Percentiles rank a stretch among this genome's conserved stretches.
Conservation (phyloP, 768 basidiomycete genomes). For the Tulasnella sp. region DNA sequence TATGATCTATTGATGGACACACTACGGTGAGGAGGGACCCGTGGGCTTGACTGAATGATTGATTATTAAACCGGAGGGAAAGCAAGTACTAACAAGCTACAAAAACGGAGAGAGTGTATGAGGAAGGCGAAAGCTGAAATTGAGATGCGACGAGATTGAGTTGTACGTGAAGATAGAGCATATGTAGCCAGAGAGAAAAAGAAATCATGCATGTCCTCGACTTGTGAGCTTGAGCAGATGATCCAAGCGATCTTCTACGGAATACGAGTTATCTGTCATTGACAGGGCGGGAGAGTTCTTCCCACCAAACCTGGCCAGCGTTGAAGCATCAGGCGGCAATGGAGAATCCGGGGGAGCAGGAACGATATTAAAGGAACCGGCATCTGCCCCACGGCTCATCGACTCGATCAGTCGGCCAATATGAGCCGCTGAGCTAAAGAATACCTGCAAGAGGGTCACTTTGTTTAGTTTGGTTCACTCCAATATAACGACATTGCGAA, state of each 20-base stretch:
- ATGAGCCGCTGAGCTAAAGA: constrained; percentile 62
- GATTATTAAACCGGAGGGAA: too few relatives aligned
- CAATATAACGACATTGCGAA: constrained; percentile 26
- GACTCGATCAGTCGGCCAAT: constrained; percentile 77
- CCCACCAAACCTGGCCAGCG: neutral
- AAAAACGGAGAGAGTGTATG: neutral
- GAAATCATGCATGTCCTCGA: constrained; percentile 22
- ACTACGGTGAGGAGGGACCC: too few relatives aligned
- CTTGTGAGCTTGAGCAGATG: constrained; percentile 36
- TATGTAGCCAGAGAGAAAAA: constrained; percentile 18
- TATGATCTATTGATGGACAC: too few relatives aligned
- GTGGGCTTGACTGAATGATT: too few relatives aligned
- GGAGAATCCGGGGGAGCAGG: constrained; percentile 28
- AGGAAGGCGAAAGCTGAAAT: neutral
- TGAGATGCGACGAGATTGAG: neutral
- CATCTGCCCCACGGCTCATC: constrained; percentile 70
- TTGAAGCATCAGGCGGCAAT: neutral
- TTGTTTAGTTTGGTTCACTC: neutral
- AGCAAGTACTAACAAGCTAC: too few relatives aligned
- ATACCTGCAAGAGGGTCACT: constrained; percentile 39
- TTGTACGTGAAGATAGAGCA: constrained; percentile 16
- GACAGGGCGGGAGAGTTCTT: neutral
- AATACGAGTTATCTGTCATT: constrained; percentile 47
- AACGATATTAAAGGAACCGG: constrained; percentile 72
- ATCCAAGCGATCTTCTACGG: constrained; percentile 66